Conservation (phyloP, 352 stramenopile genomes). For the Globisporangium apiculatum region DNA sequence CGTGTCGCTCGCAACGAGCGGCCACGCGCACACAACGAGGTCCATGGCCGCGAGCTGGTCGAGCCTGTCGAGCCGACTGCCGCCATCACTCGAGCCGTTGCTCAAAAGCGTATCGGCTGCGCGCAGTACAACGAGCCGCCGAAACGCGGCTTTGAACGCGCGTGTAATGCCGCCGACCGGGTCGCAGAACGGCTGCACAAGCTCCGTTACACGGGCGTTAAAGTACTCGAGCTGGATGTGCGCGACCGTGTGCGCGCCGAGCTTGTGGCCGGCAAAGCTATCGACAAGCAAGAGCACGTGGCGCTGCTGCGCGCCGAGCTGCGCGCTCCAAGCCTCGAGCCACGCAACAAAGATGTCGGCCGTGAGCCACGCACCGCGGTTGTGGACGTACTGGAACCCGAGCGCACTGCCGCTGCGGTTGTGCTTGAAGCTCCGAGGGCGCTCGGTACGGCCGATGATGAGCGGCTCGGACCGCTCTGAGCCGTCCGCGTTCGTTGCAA, state of each 20-base stretch:
- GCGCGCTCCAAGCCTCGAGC: constrained; percentile 9
- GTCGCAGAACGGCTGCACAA: constrained; percentile 11
- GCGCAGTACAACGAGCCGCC: constrained; percentile 10
- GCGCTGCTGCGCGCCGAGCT: constrained; percentile 6
- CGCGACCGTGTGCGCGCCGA: constrained; percentile 2
- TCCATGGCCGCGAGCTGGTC: constrained; percentile 8
- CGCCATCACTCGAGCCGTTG: not conserved
- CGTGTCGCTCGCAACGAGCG: constrained; percentile 8
- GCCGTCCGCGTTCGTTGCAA: constrained; percentile 13
- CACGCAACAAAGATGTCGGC: constrained; percentile 7
- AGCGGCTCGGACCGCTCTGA: constrained; percentile 9
- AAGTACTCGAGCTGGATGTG: constrained; percentile 16
- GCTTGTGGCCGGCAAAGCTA: constrained; percentile 4
- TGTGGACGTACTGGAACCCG: constrained; percentile 10
- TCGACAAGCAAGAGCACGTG: constrained; percentile 14
- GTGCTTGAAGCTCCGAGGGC: constrained; percentile 3
- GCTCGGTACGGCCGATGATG: constrained; percentile 12
- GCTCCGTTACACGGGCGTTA: not conserved
- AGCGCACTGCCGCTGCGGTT: not conserved
- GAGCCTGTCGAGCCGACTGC: not conserved
- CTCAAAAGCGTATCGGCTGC: constrained; percentile 5
- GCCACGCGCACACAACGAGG: constrained; percentile 12
- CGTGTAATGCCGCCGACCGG: constrained; percentile 9
- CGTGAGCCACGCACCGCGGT: constrained; percentile 10
- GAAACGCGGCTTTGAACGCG: constrained; percentile 15